Percentiles rank a stretch among this genome's conserved stretches.
phyloP scores from a whole-genome alignment of 2,329 filamentous ascomycete species.

The Phialophora expanda region DNA sequence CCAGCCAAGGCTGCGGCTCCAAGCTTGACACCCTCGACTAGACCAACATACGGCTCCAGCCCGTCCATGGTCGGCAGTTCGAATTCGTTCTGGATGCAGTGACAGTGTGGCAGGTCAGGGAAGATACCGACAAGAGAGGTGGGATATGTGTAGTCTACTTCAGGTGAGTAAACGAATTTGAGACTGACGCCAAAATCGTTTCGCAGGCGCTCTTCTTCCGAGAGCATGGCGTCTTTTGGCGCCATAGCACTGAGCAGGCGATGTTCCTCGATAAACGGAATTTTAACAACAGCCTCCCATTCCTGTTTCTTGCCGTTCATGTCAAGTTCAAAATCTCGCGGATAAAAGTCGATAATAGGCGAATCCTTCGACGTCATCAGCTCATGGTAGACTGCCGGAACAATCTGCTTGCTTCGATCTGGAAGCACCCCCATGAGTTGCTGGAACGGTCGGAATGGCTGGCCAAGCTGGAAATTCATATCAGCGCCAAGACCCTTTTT shows the following conservation, averaged over 20 bases:
- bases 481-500: conserved; percentile 84
- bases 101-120: conserved; percentile 83
- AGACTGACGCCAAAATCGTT: conserved; percentile 91
- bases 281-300: conserved; percentile 99
- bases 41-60: conserved; percentile 79
- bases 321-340: conserved; percentile 92
- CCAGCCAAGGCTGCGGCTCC: conserved; percentile 85
- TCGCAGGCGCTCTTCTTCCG: conserved; percentile 75
- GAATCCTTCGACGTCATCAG: conserved; percentile 91
- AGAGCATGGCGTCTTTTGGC: conserved; percentile 78
- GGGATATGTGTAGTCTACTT: conserved; percentile 80
- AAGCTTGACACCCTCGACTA: conserved; percentile 82
- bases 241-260: conserved; percentile 84
- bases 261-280: conserved; percentile 95
- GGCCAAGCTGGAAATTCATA: conserved; percentile 89
- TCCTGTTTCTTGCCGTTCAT: conserved; percentile 99
- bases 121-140: conserved; percentile 89
- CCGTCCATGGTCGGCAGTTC: conserved; percentile 93
- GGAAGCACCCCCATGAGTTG: conserved; percentile 98
- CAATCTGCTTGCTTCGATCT: conserved; percentile 95
- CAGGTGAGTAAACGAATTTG: conserved; percentile 85
- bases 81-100: conserved; percentile 94
- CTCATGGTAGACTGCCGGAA: conserved; percentile 82
- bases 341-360: conserved; percentile 97
- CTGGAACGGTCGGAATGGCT: conserved; percentile 93